Evolutionary conservation across 2,329 filamentous ascomycete species (phyloP), one percentile per base, ranked within the genome.

Genomic region (Bipolaris cookei): DNA sequence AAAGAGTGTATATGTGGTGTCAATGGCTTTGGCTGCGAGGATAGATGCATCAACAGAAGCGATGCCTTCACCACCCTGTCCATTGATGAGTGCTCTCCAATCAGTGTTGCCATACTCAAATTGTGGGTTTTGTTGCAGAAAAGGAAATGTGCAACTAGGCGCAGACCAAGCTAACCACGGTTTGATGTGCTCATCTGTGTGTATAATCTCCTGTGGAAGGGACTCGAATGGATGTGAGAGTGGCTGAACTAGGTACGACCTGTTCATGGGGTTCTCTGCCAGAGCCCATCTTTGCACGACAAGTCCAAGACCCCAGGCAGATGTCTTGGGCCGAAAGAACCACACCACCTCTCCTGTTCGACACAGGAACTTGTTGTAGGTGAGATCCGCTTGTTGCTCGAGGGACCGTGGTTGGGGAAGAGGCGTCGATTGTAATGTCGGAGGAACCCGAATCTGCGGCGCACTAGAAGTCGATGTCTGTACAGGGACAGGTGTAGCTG

Each of bases 151-250:
- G 53, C 80, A 82, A n/a, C 64, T 67, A 1, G 84, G 84, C 11
- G 83, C 80, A 48, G 80, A 84, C 84, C 83, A 86, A 1, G 84
- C 83, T 25, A 86, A 77, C 83, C 83, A 86, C 0, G 84, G 84
- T 35, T 84, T 79, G 35, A 86, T 74, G 11, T 77, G 69, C 4
- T 70, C 66, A 51, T 83, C 77, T 10, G 78, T 67, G 1, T 77
- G 75, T 20, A 83, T 79, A 10, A 80, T 74, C 42, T 81, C 76
- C 4, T 75, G 66, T 23, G 71, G 64, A 10, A 76, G 75, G 20
- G 78, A 65, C 7, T 74, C 65, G 41, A 71, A 70, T 7, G 81
- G 81, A 68, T 78, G 81, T 43, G 76, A 85, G 8, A 81, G 78
- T 4, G 82, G 81, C 59, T 83, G 81, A 6, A 83, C 68, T 4